Evolutionary conservation across 164 flowering plant genomes (phyloP).

Genomic region (Vitis rotundifolia): DNA sequence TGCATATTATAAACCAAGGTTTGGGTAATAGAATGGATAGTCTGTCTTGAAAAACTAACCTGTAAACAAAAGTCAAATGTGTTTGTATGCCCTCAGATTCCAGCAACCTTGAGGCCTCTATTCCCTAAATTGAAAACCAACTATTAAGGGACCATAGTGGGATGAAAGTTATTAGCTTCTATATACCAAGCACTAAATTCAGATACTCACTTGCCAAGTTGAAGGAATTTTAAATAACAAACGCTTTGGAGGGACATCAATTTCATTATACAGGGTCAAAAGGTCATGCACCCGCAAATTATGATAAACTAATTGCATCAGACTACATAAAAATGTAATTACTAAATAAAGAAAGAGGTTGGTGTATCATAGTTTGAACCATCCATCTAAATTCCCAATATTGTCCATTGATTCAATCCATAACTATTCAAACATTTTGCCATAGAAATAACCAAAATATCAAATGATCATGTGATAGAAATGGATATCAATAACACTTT

Average conservation of each 20-base stretch:
- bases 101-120: slow-evolving; percentile 87
- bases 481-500: no score
- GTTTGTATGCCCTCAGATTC: slow-evolving; percentile 98
- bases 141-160: background rate
- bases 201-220: slow-evolving; percentile 94
- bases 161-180: background rate
- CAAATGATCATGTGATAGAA: no score
- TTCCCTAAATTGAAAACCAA: slow-evolving; percentile 57
- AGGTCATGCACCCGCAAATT: slow-evolving; percentile 76
- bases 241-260: slow-evolving; percentile 78
- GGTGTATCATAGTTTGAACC: no score
- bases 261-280: slow-evolving; percentile 66
- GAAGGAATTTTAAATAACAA: slow-evolving; percentile 95
- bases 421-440: no score
- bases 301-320: slow-evolving; percentile 1
- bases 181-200: background rate
- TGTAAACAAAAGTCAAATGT: slow-evolving; percentile 94
- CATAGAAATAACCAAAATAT: no score
- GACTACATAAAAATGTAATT: background rate
- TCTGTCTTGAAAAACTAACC: slow-evolving; percentile 31
- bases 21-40: no score
- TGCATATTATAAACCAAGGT: no score
- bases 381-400: no score
- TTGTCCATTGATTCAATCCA: no score
- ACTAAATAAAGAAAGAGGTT: no score